Percentiles rank a stretch among this genome's conserved stretches.
Conservation (phyloP, 2,329 filamentous ascomycete species). For the Trichoderma aggressivum region DNA sequence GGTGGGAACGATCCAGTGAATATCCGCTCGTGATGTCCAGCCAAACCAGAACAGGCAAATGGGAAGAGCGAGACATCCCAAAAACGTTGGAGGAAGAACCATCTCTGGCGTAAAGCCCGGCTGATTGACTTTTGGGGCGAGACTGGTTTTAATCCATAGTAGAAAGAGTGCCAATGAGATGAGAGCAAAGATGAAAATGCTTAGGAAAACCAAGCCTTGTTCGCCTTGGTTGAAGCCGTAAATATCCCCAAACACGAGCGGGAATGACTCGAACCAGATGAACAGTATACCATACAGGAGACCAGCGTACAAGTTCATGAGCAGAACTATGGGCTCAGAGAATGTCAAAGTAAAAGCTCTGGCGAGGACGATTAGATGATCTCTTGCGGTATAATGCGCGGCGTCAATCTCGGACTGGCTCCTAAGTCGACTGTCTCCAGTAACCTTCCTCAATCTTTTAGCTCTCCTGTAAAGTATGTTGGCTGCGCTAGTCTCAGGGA, state of each 20-base stretch:
- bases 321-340: neutral
- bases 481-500: neutral
- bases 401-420: neutral
- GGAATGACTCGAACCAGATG: neutral
- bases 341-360: neutral
- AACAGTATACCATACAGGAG: neutral
- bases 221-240: neutral
- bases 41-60: conserved; percentile 63
- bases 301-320: neutral
- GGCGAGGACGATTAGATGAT: neutral
- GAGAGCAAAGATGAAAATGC: neutral
- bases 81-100: conserved; percentile 52
- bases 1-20: conserved; percentile 56
- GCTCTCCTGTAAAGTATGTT: neutral
- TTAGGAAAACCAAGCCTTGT: neutral
- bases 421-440: neutral
- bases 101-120: neutral
- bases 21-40: conserved; percentile 54
- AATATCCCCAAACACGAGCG: neutral
- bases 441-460: neutral
- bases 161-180: neutral
- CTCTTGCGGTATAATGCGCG: neutral
- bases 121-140: neutral
- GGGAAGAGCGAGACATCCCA: conserved; percentile 57
- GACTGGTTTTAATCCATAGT: neutral